phyloP scores from a whole-genome alignment of 257 asterid species.

The Solanum ossicruentum region DNA sequence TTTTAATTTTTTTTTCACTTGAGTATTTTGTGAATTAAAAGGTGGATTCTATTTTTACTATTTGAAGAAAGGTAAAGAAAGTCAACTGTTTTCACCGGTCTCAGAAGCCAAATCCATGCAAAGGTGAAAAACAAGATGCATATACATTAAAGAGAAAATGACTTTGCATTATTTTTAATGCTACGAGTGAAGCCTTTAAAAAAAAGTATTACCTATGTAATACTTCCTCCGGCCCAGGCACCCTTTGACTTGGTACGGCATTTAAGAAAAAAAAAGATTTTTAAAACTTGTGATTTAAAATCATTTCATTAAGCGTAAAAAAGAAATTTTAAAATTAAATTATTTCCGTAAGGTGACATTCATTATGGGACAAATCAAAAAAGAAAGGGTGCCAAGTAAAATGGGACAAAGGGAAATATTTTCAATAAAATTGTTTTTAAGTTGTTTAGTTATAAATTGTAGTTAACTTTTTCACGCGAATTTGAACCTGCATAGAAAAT shows the following conservation, averaged over 20 bases:
- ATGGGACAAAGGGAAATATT: no score
- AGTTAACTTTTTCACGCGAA: not conserved
- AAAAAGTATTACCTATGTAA: no score
- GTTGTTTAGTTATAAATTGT: not conserved
- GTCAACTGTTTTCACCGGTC: not conserved
- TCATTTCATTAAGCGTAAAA: no score
- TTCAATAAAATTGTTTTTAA: rapidly evolving
- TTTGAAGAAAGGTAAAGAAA: not conserved
- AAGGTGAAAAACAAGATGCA: not conserved
- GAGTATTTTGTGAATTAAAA: not conserved
- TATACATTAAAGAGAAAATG: not conserved
- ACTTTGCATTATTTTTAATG: not conserved
- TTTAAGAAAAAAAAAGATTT: no score
- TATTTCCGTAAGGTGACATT: no score
- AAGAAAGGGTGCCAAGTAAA: no score
- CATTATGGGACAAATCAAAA: no score
- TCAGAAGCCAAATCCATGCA: constrained; percentile 1
- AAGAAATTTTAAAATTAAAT: no score
- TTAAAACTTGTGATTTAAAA: no score
- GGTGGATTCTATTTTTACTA: not conserved
- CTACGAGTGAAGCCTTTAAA: no score
- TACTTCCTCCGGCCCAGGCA: no score
- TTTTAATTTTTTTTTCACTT: not conserved
- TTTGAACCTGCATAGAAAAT: not conserved
- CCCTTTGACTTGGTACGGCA: no score